Evolutionary conservation across 495 filamentous ascomycete genomes (phyloP).

Genomic region (Thozetella sp.): DNA sequence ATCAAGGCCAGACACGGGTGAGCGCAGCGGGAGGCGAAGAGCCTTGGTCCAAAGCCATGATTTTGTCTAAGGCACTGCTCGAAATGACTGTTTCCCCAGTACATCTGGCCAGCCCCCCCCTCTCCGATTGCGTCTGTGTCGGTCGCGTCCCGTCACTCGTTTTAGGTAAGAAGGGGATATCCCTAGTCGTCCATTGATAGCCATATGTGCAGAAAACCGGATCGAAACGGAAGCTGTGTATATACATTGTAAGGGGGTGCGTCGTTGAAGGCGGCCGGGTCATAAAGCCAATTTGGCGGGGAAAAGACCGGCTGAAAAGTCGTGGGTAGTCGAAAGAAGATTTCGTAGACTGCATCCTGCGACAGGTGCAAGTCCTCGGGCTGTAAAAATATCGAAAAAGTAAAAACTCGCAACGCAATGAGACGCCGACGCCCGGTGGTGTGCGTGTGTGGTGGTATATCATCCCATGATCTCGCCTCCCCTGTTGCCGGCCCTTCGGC

Average conservation of each 20-base stretch:
- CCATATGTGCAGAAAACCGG: neutral
- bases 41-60: neutral
- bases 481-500: too few relatives aligned
- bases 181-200: neutral
- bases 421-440: constrained; percentile 10
- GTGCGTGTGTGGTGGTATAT: neutral
- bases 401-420: constrained; percentile 6
- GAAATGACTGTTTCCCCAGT: neutral
- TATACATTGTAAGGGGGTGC: neutral
- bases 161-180: too few relatives aligned
- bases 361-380: too few relatives aligned
- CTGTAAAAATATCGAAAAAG: too few relatives aligned
- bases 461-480: neutral
- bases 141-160: too few relatives aligned
- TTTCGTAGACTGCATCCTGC: constrained; percentile 12
- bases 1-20: neutral
- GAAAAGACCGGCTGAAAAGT: neutral
- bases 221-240: neutral
- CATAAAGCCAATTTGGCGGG: neutral
- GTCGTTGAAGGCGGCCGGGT: neutral
- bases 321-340: constrained; percentile 9
- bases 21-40: neutral
- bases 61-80: neutral
- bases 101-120: neutral
- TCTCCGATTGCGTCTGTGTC: too few relatives aligned